Base-by-base conservation (phyloP, 1,139 yeast species). In the Candida sp. region DNA sequence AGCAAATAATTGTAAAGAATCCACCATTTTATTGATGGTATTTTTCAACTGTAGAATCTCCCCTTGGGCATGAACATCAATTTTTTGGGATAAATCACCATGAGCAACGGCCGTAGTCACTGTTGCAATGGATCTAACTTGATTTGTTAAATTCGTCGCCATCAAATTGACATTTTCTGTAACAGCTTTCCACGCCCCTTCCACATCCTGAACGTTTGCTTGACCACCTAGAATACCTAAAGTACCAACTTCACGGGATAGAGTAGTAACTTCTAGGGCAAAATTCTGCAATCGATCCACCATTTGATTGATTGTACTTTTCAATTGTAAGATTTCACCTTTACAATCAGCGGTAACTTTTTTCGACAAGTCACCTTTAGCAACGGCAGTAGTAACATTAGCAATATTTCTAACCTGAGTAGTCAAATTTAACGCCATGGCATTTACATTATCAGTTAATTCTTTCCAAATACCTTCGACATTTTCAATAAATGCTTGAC, bases 41-140 rank as follows among this genome's bases (percentile, higher is more conserved):
- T 84, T 81, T 56, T 86, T 87, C 61, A 86, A 75, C 47, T 87
- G 91, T 50, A 85, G 73, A 45, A 81, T 81, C 64, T 87, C 95
- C 44, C 96, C 96, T 61, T 87, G 95, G 9, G 96, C 96, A 58
- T 84, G 93, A 23, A 88, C 96, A 54, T 82, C 89, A 66, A 88
- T 88, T 64, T 88, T 88, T 61, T 87, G 95, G 3, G 90, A 82
- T 55, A 88, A 74, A 60, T 88, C 95, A 58, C 96, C 96, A 66
- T 87, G 88, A 2, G 96, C 96, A 41, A 88, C 96, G 1, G 96
- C 96, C 1, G 96, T 88, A 1, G 96, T 88, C 42, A 88, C 96
- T 3, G 91, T 86, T 6, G 96, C 96, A 56, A 88, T 88, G 4
- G 93, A 82, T 64, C 96, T 79, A 55, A 88, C 96, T 68, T 88